Evolutionary conservation across 2,329 filamentous ascomycete genomes (phyloP).

Genomic region (Teratosphaeria nubilosa): DNA sequence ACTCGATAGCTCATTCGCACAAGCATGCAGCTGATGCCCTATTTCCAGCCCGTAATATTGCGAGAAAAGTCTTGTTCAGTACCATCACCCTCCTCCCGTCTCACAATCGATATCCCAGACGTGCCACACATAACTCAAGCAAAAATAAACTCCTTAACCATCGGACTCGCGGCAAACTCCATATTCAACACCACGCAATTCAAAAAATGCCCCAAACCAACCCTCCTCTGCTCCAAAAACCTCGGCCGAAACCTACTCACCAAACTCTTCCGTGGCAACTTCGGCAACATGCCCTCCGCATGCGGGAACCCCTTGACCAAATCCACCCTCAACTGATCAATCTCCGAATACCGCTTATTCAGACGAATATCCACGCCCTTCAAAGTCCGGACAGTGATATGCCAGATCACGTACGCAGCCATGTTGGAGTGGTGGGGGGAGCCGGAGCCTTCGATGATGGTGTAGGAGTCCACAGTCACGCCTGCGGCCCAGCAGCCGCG

Average conservation of each 20-base stretch:
- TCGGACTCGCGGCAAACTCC: slow-evolving; percentile 83
- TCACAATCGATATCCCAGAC: too few relatives aligned
- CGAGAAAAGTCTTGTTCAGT: too few relatives aligned
- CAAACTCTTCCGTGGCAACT: slow-evolving; percentile 80
- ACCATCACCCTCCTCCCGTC: too few relatives aligned
- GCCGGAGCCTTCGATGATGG: slow-evolving; percentile 44
- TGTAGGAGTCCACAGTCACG: slow-evolving; percentile 52
- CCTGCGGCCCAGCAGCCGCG: slow-evolving; percentile 51
- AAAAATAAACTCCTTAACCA: slow-evolving; percentile 85
- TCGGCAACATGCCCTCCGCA: slow-evolving; percentile 76
- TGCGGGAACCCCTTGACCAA: slow-evolving; percentile 73
- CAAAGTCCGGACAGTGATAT: slow-evolving; percentile 76
- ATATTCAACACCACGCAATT: slow-evolving; percentile 90
- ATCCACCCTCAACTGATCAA: slow-evolving; percentile 67
- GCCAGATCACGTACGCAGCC: slow-evolving; percentile 83
- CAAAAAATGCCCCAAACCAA: slow-evolving; percentile 81
- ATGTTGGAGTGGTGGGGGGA: slow-evolving; percentile 38
- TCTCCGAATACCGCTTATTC: slow-evolving; percentile 70
- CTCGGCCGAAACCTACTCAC: slow-evolving; percentile 68
- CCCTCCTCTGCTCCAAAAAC: slow-evolving; percentile 76
- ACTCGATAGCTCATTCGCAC: too few relatives aligned
- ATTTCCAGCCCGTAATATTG: too few relatives aligned
- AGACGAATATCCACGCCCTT: slow-evolving; percentile 40
- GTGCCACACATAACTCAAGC: slow-evolving; percentile 4
- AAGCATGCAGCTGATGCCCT: too few relatives aligned